Evolutionary conservation across 306 rosid genomes (phyloP).

Genomic region (Notholithocarpus densiflorus): DNA sequence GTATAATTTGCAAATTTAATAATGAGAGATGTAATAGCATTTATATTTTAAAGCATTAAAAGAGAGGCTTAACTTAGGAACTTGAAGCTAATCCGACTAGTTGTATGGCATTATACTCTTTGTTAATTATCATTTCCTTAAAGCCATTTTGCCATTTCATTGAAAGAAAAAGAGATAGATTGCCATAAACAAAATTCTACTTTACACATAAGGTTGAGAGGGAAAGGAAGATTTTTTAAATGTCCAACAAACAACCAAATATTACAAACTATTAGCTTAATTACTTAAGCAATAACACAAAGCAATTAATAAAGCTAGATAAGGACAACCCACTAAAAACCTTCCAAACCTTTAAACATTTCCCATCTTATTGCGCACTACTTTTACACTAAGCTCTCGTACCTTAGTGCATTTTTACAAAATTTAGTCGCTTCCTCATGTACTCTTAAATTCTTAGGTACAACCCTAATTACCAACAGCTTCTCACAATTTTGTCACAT

Average conservation of each 20-base stretch:
- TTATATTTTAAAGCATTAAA: not conserved
- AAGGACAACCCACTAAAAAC: conserved; percentile 30
- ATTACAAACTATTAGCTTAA: conserved; percentile 32
- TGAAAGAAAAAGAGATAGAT: conserved; percentile 13
- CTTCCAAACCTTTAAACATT: conserved; percentile 14
- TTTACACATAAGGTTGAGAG: conserved; percentile 46
- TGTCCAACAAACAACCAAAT: conserved; percentile 41
- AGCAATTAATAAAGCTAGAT: conserved; percentile 19
- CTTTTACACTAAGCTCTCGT: not conserved
- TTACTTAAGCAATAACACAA: conserved; percentile 28
- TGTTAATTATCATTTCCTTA: not conserved
- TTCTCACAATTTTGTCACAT: conserved; percentile 35
- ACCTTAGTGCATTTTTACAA: conserved; percentile 28
- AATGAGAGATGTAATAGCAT: not conserved
- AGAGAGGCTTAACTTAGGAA: not conserved
- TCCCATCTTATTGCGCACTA: conserved; percentile 7
- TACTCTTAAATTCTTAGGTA: conserved; percentile 2
- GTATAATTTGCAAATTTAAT: not conserved
- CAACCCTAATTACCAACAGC: not conserved
- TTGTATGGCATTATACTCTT: not conserved
- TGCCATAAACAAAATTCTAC: conserved; percentile 31
- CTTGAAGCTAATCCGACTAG: not conserved
- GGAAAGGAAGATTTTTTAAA: conserved; percentile 30
- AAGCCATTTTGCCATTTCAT: not conserved
- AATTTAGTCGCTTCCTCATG: conserved; percentile 20